Evolutionary conservation across 129 eudicot species (phyloP).

Genomic region (Centrapalus pauciflorus): DNA sequence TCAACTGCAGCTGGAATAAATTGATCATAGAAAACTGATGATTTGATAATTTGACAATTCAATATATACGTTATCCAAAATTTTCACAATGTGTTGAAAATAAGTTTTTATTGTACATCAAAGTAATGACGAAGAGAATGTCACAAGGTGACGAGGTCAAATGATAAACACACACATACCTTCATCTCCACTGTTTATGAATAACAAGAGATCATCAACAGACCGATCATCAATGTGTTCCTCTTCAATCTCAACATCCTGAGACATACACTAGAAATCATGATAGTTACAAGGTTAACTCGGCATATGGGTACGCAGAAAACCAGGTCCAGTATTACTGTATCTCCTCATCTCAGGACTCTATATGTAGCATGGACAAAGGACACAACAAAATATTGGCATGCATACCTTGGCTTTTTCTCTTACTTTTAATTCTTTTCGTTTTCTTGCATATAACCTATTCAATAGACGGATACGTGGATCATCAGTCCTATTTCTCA

Average conservation of each 20-base stretch:
- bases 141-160: background rate
- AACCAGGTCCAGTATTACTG: too few relatives aligned
- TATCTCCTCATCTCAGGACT: background rate
- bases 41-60: too few relatives aligned
- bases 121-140: background rate
- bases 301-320: too few relatives aligned
- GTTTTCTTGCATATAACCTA: conserved; percentile 71
- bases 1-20: too few relatives aligned
- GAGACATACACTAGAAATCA: conserved; percentile 2
- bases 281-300: background rate
- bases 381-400: background rate
- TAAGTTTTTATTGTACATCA: background rate
- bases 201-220: conserved; percentile 73
- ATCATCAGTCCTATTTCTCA: conserved; percentile 61
- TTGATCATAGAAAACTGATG: too few relatives aligned
- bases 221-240: conserved; percentile 67
- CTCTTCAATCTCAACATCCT: conserved; percentile 56
- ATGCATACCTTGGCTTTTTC: conserved; percentile 47
- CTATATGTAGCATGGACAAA: background rate
- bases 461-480: conserved; percentile 78
- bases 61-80: too few relatives aligned
- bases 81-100: background rate
- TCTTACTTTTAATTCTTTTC: conserved; percentile 65
- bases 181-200: conserved; percentile 65
- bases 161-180: conserved; percentile 32